Evolutionary conservation across 2,329 filamentous ascomycete genomes (phyloP), one percentile per base, ranked within the genome.

Genomic region (Microdochium trichocladiopsis): DNA sequence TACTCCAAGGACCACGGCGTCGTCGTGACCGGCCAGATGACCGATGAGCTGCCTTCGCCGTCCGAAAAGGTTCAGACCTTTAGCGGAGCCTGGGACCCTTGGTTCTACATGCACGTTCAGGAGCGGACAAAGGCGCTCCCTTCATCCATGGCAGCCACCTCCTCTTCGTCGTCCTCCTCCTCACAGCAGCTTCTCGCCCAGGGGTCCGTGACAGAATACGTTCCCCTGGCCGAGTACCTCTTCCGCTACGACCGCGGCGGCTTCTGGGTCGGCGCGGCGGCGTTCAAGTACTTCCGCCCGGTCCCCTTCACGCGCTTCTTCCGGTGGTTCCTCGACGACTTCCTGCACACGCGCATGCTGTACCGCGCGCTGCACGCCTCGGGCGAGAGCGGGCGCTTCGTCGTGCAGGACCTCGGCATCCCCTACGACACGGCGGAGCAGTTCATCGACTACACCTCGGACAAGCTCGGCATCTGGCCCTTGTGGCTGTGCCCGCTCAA

Each of bases 171-270:
- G 36, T 37, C 57, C 12, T 18, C 56, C 41, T 47, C 58, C 25
- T 24, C 59, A 11, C 51, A 25, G 43, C 50, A 12, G 41, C 33
- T 16, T 8, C 23, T 45, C 8, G 24, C 48, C 1, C 31, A 53
- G 24, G 58, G 57, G 47, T 58, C 52, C 2, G 61, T 65, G 16
- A 66, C 63, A 51, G 83, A 88, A 50, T 81, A 82, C 58, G 78
- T 89, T 41, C 86, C 86, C 0, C 70, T 89, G 3, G 79, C 81
- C 37, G 86, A 89, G 63, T 90, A 90, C 64, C 80, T 89, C 57
- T 90, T 90, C 74, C 80, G 86, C 50, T 90, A 90, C 70, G 86
- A 90, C 67, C 80, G 86, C 47, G 86, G 84, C 50, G 84, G 83
- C 14, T 90, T 90, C 74, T 90, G 86, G 86, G 84, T 87, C 36